phyloP scores from a whole-genome alignment of 257 asterid genomes.

The Solanum stenotomum region DNA sequence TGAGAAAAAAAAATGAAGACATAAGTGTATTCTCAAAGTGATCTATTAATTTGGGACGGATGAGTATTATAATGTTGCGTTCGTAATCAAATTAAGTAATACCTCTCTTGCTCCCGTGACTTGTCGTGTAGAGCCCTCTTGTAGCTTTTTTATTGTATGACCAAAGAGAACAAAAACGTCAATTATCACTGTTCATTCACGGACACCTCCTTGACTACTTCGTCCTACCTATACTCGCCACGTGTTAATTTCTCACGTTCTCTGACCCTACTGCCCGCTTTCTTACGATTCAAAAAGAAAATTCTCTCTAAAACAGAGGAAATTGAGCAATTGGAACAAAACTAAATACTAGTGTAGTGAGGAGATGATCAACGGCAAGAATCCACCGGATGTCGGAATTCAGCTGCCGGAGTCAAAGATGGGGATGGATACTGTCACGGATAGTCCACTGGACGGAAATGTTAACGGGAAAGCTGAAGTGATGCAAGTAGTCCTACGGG shows the following conservation, averaged over 20 bases:
- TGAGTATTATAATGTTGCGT: neutral
- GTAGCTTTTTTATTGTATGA: neutral
- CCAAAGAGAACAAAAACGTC: neutral
- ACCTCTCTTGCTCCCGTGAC: neutral
- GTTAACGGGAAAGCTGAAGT: slow-evolving; percentile 30
- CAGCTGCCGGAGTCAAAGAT: slow-evolving; percentile 43
- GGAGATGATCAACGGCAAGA: slow-evolving; percentile 31
- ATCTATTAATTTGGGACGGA: neutral
- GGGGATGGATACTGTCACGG: slow-evolving; percentile 17
- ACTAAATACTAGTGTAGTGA: neutral
- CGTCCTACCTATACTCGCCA: neutral
- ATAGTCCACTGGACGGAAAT: slow-evolving; percentile 17
- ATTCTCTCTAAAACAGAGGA: neutral
- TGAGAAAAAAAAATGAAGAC: neutral
- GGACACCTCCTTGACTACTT: neutral
- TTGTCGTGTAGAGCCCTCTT: neutral
- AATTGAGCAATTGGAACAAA: neutral
- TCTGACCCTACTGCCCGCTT: neutral
- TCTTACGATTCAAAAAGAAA: neutral
- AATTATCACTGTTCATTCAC: neutral
- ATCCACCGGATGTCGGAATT: slow-evolving; percentile 32
- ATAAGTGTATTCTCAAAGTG: neutral
- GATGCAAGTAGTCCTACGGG: slow-evolving; percentile 35
- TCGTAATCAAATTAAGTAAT: neutral
- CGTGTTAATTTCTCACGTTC: neutral